Base-by-base conservation (phyloP, 805 yeast genomes). In the Clavispora vitiphila region DNA sequence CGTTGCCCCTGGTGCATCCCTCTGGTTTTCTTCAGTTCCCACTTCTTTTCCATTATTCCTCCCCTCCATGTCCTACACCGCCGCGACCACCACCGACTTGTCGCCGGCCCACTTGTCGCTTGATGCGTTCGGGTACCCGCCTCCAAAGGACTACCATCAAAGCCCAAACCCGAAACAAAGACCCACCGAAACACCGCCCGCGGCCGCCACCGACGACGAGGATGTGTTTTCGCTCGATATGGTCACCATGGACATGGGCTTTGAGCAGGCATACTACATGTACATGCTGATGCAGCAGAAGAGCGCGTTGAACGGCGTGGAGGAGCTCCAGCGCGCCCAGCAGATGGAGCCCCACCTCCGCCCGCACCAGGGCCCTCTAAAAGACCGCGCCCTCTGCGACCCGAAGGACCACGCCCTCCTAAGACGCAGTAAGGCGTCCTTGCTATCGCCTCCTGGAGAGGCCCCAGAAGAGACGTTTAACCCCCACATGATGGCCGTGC, bases 231-330 rank as follows among this genome's bases (percentile, higher is more conserved):
- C 45, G 25, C 54, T 61, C 32, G 67, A 65, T 39, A 53, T 65
- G 60, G 61, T 65, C 39, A 54, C 66, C 16, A 54, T 58, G 40
- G 72, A 68, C 55, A 69, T 69, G 73, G 68, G 69, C 41, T 69
- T 70, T 40, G 74, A 70, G 57, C 72, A 69, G 55, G 73, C 73
- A 10, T 70, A 67, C 47, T 48, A 57, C 25, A 62, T 67, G 65
- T 70, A 68, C 54, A 53, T 60, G 31, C 58, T 57, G 32, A 50
- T 68, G 37, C 73, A 69, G 49, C 69, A 66, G 37, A 66, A 65
- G 38, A 53, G 58, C 32, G 71, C 71, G 18, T 18, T 57, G 18
- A 48, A 48, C 25, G 64, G 62, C 16, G 56, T 69, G 15, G 72
- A 67, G 42, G 61, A 61, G 41, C 62, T 70, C 44, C 66, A 67